Evolutionary conservation across 164 flowering plant genomes (phyloP), one percentile per base, ranked within the genome.

Genomic region (Euptelea pleiosperma): DNA sequence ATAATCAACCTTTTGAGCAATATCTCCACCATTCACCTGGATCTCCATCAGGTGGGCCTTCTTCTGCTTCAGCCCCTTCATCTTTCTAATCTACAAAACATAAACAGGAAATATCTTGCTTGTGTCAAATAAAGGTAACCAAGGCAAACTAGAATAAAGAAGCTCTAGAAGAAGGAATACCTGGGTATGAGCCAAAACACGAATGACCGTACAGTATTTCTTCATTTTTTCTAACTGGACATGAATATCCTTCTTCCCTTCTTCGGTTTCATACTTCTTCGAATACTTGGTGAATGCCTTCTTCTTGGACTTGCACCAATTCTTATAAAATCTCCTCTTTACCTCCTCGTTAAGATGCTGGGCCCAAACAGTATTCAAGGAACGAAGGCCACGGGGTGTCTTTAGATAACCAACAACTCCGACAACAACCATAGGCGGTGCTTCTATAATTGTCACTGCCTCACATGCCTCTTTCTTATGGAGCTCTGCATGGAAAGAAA

Each of bases 381-480:
- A 64, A 21, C 85, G 84, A 33, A 82, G 79, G 9, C 85, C 91
- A 29, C 75, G 79, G 0, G 87, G 84, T 16, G 91, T 84, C 44
- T 74, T 84, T 16, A 82, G 50, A 64, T 84, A 84, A 5, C 83
- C 87, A 52, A 78, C 83, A 60, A 82, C 85, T 6, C 90, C 87
- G 69, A 84, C 87, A 31, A 84, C 76, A 37, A 84, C 68, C 75
- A 84, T 69, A 2, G 91, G 85, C 8, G 91, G 91, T 26, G 87
- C 71, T 63, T 86, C 92, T 7, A 83, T 64, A 2, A 86, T 58
- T 0, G 89, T 86, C 26, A 86, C 89, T 30, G 92, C 81, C 42
- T 86, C 92, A 57, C 87, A 82, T 2, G 93, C 71, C 58, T 86
- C 89, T 67, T 86, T 86, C 81, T 86, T 86, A 65, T 86, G 89